A percentile compares a stretch with the other conserved stretches of the same genome.
phyloP scores from a whole-genome alignment of 1,139 yeast species.

The Martiniozyma asiatica region DNA sequence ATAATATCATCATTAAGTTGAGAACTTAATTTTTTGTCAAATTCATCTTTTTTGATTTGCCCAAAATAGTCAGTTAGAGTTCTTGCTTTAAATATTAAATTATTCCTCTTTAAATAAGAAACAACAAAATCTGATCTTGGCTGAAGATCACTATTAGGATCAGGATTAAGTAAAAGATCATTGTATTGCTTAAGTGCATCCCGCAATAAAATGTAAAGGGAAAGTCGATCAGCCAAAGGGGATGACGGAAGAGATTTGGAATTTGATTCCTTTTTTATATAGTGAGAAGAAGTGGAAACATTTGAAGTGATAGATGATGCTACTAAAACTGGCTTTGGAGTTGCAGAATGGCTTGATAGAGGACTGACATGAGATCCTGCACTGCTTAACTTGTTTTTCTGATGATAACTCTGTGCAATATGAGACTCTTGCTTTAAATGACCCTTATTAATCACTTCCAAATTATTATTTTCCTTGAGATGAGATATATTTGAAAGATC shows the following conservation, averaged over 20 bases:
- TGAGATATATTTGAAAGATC: not conserved
- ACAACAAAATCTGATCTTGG: constrained; percentile 18
- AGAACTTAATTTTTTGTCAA: constrained; percentile 7
- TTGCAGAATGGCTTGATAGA: not conserved
- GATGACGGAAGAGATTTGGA: constrained; percentile 2
- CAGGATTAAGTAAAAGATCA: constrained; percentile 10
- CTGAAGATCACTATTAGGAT: constrained; percentile 10
- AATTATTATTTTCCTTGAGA: too few relatives aligned
- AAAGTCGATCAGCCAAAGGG: constrained; percentile 7
- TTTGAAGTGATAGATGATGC: constrained; percentile 5
- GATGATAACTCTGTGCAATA: not conserved
- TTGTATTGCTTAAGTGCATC: constrained; percentile 17
- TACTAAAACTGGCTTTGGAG: constrained; percentile 2
- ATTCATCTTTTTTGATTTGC: constrained; percentile 14
- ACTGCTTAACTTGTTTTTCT: not conserved
- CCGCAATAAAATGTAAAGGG: constrained; percentile 11
- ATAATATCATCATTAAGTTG: constrained; percentile 10
- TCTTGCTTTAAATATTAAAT: constrained; percentile 14
- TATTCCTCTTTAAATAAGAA: constrained; percentile 11
- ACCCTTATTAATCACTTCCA: too few relatives aligned
- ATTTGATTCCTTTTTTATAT: not conserved
- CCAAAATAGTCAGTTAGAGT: constrained; percentile 16
- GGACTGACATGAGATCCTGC: too few relatives aligned
- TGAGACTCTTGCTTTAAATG: too few relatives aligned
- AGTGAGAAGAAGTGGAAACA: too few relatives aligned